Percentiles rank a stretch among this genome's conserved stretches.
Conservation (phyloP, 192 early-diverging fungal species). For the Coemansia sp. region DNA sequence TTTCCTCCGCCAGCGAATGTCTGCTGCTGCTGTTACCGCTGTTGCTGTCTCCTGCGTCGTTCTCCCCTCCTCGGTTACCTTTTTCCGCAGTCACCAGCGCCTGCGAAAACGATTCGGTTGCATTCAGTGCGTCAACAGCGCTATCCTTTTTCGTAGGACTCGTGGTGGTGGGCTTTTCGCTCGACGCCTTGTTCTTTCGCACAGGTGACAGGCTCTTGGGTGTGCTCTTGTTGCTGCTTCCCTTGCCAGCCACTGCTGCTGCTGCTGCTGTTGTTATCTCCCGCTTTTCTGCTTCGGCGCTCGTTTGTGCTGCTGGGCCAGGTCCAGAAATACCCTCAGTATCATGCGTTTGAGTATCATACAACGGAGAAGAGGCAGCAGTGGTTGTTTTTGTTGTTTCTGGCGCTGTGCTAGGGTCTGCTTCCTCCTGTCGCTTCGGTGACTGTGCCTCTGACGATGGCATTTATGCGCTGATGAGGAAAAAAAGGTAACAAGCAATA, state of each 20-base stretch:
- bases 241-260: not conserved
- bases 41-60: not conserved
- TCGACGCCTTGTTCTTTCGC: not conserved
- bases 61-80: not conserved
- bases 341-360: not conserved
- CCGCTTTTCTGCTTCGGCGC: not conserved
- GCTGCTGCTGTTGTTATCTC: not conserved
- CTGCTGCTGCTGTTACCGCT: constrained; percentile 4
- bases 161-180: not conserved
- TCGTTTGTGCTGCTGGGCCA: not conserved
- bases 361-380: not conserved
- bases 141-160: not conserved
- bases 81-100: constrained; percentile 10
- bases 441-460: not conserved
- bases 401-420: not conserved
- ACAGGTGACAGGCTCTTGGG: not conserved
- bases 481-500: not conserved
- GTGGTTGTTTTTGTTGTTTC: not conserved
- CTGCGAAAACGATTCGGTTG: not conserved
- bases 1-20: constrained; percentile 5
- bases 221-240: not conserved
- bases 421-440: not conserved
- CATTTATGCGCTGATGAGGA: not conserved
- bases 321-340: not conserved
- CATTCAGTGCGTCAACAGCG: not conserved